These are phyloP conservation scores for Microbotryum lychnidis-dioicae DNA, from an alignment of 1,284 basidiomycete species.

Conservation along the genomic window DNA sequence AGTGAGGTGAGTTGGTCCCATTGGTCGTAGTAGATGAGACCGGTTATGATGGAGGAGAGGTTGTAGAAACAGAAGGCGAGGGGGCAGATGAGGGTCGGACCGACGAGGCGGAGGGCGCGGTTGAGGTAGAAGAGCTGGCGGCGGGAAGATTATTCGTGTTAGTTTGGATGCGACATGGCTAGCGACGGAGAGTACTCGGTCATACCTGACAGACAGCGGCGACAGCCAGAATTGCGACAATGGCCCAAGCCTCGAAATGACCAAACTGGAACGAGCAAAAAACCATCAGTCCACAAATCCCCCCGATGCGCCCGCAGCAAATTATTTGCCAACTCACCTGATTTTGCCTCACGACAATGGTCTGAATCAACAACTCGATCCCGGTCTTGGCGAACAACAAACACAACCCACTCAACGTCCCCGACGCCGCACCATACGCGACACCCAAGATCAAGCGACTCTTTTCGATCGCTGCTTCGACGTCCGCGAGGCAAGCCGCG, in stretches of 20 bases:
- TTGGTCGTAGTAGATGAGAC: constrained; percentile 74
- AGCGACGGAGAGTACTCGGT: background rate
- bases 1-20: constrained; percentile 60
- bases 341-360: constrained; percentile 63
- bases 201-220: constrained; percentile 62
- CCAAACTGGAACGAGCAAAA: constrained; percentile 14
- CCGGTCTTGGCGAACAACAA: constrained; percentile 89
- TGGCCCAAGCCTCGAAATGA: constrained; percentile 55
- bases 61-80: constrained; percentile 96
- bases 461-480: constrained; percentile 24
- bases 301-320: background rate
- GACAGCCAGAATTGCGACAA: constrained; percentile 59
- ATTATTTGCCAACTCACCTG: constrained; percentile 65
- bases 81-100: constrained; percentile 85
- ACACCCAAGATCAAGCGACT: constrained; percentile 66
- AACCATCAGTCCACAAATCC: background rate
- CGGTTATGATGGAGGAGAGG: constrained; percentile 67
- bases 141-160: too few species aligned
- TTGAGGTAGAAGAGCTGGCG: constrained; percentile 78
- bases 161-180: too few species aligned
- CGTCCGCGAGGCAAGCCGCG: too few species aligned
- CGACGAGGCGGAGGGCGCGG: constrained; percentile 71
- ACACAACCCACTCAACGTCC: constrained; percentile 88
- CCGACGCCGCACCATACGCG: constrained; percentile 80
- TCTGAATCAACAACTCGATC: constrained; percentile 78